Base-by-base conservation (phyloP, 352 stramenopile species). In the Blastocystis sp. region DNA sequence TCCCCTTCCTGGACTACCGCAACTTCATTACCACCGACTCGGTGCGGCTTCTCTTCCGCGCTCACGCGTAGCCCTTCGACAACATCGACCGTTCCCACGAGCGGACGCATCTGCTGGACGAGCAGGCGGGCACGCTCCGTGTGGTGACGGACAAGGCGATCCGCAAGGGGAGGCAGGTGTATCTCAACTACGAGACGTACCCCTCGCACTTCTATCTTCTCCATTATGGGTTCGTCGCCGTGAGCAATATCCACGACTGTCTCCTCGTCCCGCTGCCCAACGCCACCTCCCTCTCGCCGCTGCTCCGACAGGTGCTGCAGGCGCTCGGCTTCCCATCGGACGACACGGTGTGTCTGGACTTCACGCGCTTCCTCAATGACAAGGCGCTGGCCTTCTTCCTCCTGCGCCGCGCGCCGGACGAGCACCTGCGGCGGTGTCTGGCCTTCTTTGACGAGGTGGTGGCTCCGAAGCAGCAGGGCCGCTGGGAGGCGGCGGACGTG, bases 171-270 rank as follows among this genome's bases (percentile, higher is more conserved):
- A n/a, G 71, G 17, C 71, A 19, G 21, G 24, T 81, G 14, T 69
- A 64, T 71, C 34, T 81, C 4, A 40, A 81, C n/a, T 81, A 81
- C n/a, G 71, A 77, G 34, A 6, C 28, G 4, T 81, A 38, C n/a
- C 71, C 71, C 17, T 81, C 71, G 9, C 42, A 81, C 42, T 62
- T 48, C 42, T 81, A 81, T 71, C 34, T 81, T 9, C 60, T 74
- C 9, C 54, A 71, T 17, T 54, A 74, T 38, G 71, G 43, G 9
- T 81, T 81, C 60, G 52, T 66, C 14, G 24, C 71, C 9, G 42
- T 64, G n/a, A 81, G 71, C 42, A 81, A 81, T 2, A 64, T 69
- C 24, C 34, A 69, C 52, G 71, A 81, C 42, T 81, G 71, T 81
- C n/a, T 81, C 9, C 24, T 81, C 10, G n/a, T 81, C 63, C n/a